These are phyloP conservation scores for Cinnamomum chago DNA, from an alignment of 164 flowering plant species.

Conservation along the genomic window DNA sequence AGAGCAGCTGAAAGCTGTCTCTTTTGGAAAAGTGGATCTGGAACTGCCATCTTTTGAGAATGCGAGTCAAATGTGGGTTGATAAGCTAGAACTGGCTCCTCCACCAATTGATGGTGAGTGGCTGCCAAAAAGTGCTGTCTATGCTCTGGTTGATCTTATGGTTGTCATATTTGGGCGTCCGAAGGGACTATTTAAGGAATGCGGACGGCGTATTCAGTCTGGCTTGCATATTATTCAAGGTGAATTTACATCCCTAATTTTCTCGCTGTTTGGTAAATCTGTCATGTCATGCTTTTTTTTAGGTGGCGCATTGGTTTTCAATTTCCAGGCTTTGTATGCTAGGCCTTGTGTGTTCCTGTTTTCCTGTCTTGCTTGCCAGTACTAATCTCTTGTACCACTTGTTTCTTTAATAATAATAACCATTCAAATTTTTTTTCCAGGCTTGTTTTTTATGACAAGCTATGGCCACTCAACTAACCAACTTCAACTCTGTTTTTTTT, in stretches of 20 bases:
- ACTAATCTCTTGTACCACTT: too few species aligned
- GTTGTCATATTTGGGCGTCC: constrained; percentile 78
- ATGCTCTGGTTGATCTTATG: constrained; percentile 84
- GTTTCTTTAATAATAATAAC: too few species aligned
- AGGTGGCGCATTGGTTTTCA: neutral
- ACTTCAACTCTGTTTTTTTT: neutral
- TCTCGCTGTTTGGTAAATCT: neutral
- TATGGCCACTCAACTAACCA: too few species aligned
- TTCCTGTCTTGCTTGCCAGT: too few species aligned
- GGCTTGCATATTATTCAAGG: constrained; percentile 71
- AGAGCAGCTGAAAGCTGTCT: constrained; percentile 39
- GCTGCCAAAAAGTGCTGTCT: constrained; percentile 82
- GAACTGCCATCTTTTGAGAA: constrained; percentile 47
- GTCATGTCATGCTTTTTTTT: neutral
- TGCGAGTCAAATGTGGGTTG: constrained; percentile 39
- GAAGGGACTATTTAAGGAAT: constrained; percentile 85
- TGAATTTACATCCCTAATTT: constrained; percentile 13
- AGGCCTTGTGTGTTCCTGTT: too few species aligned
- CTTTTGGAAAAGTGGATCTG: constrained; percentile 27
- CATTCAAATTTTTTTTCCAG: too few species aligned
- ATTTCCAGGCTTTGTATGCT: too few species aligned
- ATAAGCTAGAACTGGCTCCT: constrained; percentile 72
- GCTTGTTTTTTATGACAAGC: neutral
- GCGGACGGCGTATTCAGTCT: constrained; percentile 69
- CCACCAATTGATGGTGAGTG: constrained; percentile 90